Evolutionary conservation across 768 basidiomycete species (phyloP).

Genomic region (Suillus subluteus): DNA sequence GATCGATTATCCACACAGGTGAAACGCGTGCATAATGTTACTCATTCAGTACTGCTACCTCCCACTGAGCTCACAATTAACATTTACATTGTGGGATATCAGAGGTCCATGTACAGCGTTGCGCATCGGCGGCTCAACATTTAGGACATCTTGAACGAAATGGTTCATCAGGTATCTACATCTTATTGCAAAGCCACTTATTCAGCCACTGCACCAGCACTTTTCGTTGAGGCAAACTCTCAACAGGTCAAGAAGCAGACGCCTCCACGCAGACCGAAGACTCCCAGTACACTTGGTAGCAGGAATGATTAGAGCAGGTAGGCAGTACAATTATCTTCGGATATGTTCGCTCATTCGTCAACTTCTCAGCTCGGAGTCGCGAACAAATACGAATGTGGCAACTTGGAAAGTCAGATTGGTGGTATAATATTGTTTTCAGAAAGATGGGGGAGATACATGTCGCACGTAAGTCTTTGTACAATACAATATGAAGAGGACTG

Average conservation of each 20-base stretch:
- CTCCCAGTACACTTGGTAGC: conserved; percentile 81
- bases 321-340: conserved; percentile 13
- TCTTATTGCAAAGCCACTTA: too few relatives aligned
- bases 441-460: conserved; percentile 90
- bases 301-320: conserved; percentile 70
- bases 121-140: too few relatives aligned
- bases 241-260: conserved; percentile 65
- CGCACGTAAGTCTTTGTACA: conserved; percentile 46
- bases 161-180: too few relatives aligned
- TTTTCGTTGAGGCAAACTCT: too few relatives aligned
- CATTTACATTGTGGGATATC: too few relatives aligned
- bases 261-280: conserved; percentile 75
- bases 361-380: conserved; percentile 55
- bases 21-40: too few relatives aligned
- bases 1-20: too few relatives aligned
- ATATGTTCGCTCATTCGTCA: conserved; percentile 31
- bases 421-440: conserved; percentile 90
- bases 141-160: too few relatives aligned
- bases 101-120: too few relatives aligned
- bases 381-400: conserved; percentile 95
- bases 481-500: neutral
- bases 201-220: too few relatives aligned
- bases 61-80: too few relatives aligned
- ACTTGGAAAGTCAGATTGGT: conserved; percentile 93
- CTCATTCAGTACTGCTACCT: too few relatives aligned